Conservation (phyloP, 148 eudicot species). For the Chenopodium formosanum region DNA sequence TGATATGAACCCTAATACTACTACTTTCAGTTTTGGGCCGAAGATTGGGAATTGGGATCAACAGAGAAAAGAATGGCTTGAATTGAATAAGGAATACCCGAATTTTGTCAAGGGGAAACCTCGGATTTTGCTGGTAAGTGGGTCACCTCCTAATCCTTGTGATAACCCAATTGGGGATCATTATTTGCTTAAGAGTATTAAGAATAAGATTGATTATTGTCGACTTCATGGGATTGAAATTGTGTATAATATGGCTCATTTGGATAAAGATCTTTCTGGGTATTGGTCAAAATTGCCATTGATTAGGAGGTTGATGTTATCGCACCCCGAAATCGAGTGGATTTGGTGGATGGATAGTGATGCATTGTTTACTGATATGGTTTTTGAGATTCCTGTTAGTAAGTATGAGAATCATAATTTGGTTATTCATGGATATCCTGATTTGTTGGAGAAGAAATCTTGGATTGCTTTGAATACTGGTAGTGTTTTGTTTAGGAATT, state of each 20-base stretch:
- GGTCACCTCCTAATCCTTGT: slow-evolving; percentile 76
- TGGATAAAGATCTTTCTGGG: slow-evolving; percentile 68
- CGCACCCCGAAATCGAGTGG: slow-evolving; percentile 88
- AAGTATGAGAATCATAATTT: slow-evolving; percentile 53
- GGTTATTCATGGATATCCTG: slow-evolving; percentile 79
- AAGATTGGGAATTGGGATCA: slow-evolving; percentile 59
- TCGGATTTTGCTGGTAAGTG: slow-evolving; percentile 60
- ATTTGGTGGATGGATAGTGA: slow-evolving; percentile 95
- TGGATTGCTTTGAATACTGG: slow-evolving; percentile 93
- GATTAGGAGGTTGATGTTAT: slow-evolving; percentile 66
- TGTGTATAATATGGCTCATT: slow-evolving; percentile 72
- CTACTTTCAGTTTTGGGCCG: slow-evolving; percentile 59
- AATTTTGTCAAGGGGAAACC: slow-evolving; percentile 43
- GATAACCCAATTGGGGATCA: slow-evolving; percentile 88
- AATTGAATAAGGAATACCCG: slow-evolving; percentile 40
- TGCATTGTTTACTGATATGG: slow-evolving; percentile 89
- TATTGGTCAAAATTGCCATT: slow-evolving; percentile 80
- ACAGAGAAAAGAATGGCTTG: slow-evolving; percentile 44
- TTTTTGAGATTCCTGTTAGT: slow-evolving; percentile 56
- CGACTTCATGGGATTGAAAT: slow-evolving; percentile 78
- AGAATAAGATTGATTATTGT: slow-evolving; percentile 89
- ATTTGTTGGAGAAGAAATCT: slow-evolving; percentile 67
- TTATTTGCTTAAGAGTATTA: slow-evolving; percentile 61
- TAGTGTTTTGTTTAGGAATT: slow-evolving; percentile 75
- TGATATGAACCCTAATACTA: slow-evolving; percentile 24